Evolutionary conservation across 163 green algal species (phyloP), one percentile per base, ranked within the genome.

Genomic region (Trebouxia gelatinosa): DNA sequence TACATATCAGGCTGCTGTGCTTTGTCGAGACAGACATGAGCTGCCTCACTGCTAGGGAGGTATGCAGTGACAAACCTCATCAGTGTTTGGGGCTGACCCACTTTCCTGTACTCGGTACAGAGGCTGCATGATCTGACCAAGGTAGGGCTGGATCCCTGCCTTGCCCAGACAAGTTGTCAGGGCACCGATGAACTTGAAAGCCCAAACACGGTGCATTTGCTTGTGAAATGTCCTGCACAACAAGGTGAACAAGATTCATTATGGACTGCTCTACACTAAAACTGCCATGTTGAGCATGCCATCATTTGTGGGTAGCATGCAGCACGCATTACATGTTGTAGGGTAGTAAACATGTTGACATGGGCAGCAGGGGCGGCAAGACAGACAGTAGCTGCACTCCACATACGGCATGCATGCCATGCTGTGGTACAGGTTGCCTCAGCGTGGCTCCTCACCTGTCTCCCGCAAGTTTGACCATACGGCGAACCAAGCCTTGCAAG

Each of bases 21-120:
- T n/a, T n/a, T n/a, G n/a, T 54, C 43, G 13, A 13, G 43, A 54
- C 43, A 54, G 43, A 13, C n/a, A n/a, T n/a, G 43, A 13, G 43
- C 13, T 23, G 13, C 43, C 9, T 54, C 11, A 9, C 9, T 54
- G 43, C 13, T 23, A 54, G 9, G 43, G 9, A 54, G 43, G 13
- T 13, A 9, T 9, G 43, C 11, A 54, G 43, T 13, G 9, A 13
- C 43, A 54, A 7, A 86, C 78, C 71, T 91, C 85, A 16, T 78
- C 77, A 1, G 57, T 61, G 59, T 88, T 77, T 32, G 64, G 35
- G 7, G 80, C 72, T 6, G 74, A 43, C 6, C 57, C 75, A 23
- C 74, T 74, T 80, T 95, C 91, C 2, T 83, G 87, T 54, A 95
- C 87, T 75, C 91, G 90, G 83, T 90, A 94, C 66, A 97, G 78